phyloP scores from a whole-genome alignment of 352 stramenopile species.

The Globisporangium lucens region DNA sequence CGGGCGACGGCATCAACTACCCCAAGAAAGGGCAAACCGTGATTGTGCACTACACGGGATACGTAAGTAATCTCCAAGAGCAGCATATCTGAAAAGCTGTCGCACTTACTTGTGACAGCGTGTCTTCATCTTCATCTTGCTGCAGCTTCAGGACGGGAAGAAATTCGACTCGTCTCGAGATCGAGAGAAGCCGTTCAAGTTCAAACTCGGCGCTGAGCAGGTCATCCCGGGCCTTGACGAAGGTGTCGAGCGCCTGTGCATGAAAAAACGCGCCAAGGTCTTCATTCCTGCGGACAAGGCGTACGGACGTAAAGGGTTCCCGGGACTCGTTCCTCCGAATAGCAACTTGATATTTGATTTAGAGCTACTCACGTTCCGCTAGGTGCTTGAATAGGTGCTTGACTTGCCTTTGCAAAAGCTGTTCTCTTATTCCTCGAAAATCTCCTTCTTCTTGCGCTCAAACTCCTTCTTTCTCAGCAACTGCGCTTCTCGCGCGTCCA shows the following conservation, averaged over 20 bases:
- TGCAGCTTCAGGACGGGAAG: conserved; percentile 65
- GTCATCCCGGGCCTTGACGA: conserved; percentile 88
- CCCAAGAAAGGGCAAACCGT: conserved; percentile 85
- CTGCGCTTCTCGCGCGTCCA: conserved; percentile 44
- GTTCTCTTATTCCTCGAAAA: conserved; percentile 25
- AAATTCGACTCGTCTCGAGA: conserved; percentile 77
- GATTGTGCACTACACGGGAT: conserved; percentile 87
- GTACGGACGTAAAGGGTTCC: conserved; percentile 84
- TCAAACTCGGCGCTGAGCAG: conserved; percentile 86
- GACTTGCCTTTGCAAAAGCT: not conserved
- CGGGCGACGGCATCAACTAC: conserved; percentile 90
- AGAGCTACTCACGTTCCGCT: conserved; percentile 87
- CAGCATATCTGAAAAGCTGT: not conserved
- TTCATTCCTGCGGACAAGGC: conserved; percentile 85
- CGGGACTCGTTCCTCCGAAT: conserved; percentile 88
- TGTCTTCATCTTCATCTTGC: not conserved
- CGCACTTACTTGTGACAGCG: not conserved
- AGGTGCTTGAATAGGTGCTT: not conserved
- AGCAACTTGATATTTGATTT: conserved; percentile 93
- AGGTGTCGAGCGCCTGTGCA: conserved; percentile 74
- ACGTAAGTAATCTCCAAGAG: conserved; percentile 36
- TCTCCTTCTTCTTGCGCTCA: conserved; percentile 61
- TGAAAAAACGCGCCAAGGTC: conserved; percentile 85
- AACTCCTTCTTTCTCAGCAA: conserved; percentile 50
- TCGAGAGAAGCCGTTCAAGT: conserved; percentile 87